Conservation (phyloP, 1,284 basidiomycete genomes). For the Kalmanozyma brasiliensis region DNA sequence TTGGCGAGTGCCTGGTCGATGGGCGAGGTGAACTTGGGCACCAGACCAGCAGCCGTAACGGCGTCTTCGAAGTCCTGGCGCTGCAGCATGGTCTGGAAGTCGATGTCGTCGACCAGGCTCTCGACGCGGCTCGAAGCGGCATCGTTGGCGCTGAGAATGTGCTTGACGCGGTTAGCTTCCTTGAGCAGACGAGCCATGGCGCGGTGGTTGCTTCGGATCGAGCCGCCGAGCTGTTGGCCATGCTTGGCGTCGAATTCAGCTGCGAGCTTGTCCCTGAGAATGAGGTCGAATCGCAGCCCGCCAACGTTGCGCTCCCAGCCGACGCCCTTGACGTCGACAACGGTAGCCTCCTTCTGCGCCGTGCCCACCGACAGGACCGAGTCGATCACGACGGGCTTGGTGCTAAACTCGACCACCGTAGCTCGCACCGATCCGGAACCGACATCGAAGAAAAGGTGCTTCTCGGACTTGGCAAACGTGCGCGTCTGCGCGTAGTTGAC, state of each 20-base stretch:
- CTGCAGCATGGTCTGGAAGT: conserved; percentile 83
- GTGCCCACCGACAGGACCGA: conserved; percentile 71
- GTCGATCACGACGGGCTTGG: conserved; percentile 57
- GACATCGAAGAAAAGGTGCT: conserved; percentile 92
- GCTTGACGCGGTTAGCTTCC: conserved; percentile 90
- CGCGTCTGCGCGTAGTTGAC: conserved; percentile 88
- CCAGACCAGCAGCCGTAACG: conserved; percentile 44
- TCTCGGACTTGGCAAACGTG: conserved; percentile 77
- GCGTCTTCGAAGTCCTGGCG: conserved; percentile 79
- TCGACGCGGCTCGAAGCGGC: conserved; percentile 83
- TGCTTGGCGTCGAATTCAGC: conserved; percentile 79
- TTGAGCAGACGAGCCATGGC: conserved; percentile 94
- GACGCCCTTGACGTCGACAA: conserved; percentile 80
- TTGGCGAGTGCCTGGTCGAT: conserved; percentile 79
- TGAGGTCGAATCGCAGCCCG: conserved; percentile 84
- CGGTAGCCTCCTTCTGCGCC: conserved; percentile 74
- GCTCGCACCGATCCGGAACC: conserved; percentile 88
- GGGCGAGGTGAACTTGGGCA: conserved; percentile 49
- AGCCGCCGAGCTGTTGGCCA: conserved; percentile 51
- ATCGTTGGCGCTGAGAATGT: conserved; percentile 90
- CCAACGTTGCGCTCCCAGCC: conserved; percentile 83
- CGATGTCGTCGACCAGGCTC: conserved; percentile 87
- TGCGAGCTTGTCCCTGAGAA: conserved; percentile 83
- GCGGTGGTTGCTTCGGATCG: conserved; percentile 74
- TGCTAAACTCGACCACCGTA: conserved; percentile 81